These are phyloP conservation scores for Bipolaris bicolor DNA, from an alignment of 2,329 filamentous ascomycete genomes.

Conservation along the genomic window DNA sequence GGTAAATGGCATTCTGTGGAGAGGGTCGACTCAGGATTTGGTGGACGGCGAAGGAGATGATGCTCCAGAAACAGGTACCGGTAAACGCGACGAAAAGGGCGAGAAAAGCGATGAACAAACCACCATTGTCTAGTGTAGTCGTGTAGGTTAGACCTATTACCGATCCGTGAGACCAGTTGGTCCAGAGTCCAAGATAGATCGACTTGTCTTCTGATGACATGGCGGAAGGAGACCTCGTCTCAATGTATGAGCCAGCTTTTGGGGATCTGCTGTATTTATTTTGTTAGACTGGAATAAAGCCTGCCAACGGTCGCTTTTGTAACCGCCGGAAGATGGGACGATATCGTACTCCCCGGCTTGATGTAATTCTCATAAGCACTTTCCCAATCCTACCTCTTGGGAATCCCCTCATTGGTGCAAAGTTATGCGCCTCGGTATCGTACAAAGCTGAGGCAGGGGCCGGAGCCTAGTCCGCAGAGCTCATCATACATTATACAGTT, in stretches of 20 bases:
- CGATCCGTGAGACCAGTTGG: slow-evolving; percentile 28
- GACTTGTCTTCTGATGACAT: slow-evolving; percentile 5
- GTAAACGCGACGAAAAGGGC: slow-evolving; percentile 36
- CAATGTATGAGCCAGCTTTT: neutral
- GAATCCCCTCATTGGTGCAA: neutral
- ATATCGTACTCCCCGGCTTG: neutral
- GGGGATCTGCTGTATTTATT: neutral
- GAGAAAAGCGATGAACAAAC: slow-evolving; percentile 44
- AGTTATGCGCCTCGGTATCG: neutral
- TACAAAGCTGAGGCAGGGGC: neutral
- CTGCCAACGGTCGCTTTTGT: neutral
- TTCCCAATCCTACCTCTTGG: neutral
- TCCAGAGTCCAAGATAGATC: slow-evolving; percentile 17
- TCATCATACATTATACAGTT: neutral
- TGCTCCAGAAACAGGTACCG: slow-evolving; percentile 37
- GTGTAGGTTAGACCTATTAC: slow-evolving; percentile 45
- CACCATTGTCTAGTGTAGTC: slow-evolving; percentile 34
- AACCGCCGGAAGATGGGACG: neutral
- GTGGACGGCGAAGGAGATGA: slow-evolving; percentile 37
- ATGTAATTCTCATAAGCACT: neutral
- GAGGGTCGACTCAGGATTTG: slow-evolving; percentile 19
- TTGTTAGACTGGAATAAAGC: neutral
- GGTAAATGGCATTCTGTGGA: slow-evolving; percentile 37
- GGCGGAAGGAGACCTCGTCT: neutral
- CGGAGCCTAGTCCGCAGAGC: neutral